Evolutionary conservation across 2,329 filamentous ascomycete genomes (phyloP).

Genomic region (Amylocarpus encephaloides): DNA sequence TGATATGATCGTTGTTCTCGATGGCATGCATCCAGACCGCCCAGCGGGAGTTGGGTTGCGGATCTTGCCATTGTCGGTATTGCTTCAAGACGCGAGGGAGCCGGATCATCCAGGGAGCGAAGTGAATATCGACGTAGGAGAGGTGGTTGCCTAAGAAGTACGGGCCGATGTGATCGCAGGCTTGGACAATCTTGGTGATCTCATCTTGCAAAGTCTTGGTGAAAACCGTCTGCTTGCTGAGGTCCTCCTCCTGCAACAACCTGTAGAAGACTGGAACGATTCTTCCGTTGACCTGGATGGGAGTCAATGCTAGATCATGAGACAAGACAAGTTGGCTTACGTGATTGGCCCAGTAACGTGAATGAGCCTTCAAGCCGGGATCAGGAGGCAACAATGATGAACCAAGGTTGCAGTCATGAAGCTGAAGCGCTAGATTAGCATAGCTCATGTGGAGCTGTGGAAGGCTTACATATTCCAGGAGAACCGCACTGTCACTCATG

Average conservation of each 20-base stretch:
- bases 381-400: slow-evolving; percentile 57
- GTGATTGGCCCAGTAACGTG: slow-evolving; percentile 75
- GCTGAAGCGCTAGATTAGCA: slow-evolving; percentile 35
- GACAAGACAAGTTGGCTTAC: slow-evolving; percentile 39
- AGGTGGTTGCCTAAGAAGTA: slow-evolving; percentile 33
- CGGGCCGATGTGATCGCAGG: slow-evolving; percentile 30
- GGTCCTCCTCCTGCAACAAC: slow-evolving; percentile 60
- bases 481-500: slow-evolving; percentile 72
- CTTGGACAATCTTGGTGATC: slow-evolving; percentile 44
- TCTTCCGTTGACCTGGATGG: slow-evolving; percentile 61
- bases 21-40: slow-evolving; percentile 34
- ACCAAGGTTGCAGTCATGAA: slow-evolving; percentile 65
- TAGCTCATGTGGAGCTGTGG: not conserved
- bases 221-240: slow-evolving; percentile 49
- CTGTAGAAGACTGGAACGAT: slow-evolving; percentile 73
- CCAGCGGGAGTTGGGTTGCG: slow-evolving; percentile 32
- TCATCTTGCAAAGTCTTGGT: slow-evolving; percentile 58
- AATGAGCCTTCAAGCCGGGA: slow-evolving; percentile 64
- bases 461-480: slow-evolving; percentile 71
- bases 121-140: slow-evolving; percentile 35
- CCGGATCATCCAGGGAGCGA: slow-evolving; percentile 37
- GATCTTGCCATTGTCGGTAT: slow-evolving; percentile 35
- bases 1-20: slow-evolving; percentile 33
- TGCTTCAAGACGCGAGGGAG: slow-evolving; percentile 33
- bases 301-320: not conserved